These are phyloP conservation scores for Manihot esculenta DNA, from an alignment of 441 rosid genomes.

Conservation along the genomic window DNA sequence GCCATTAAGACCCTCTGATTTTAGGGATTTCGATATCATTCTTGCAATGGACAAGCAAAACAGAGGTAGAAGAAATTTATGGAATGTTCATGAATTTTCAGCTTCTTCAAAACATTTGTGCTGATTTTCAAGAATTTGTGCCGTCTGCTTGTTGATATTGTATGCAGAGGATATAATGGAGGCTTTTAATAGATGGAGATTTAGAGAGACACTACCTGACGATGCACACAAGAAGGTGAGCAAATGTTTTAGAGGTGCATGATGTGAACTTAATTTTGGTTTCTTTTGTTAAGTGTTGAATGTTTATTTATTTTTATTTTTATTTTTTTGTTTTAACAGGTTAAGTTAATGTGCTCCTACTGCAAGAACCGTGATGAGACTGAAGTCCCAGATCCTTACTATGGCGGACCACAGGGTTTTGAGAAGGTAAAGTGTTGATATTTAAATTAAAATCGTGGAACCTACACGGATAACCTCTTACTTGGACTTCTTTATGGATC, in stretches of 20 bases:
- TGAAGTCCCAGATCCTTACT: conserved; percentile 78
- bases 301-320: too few relatives aligned
- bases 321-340: conserved; percentile 53
- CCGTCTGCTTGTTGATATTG: not conserved
- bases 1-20: conserved; percentile 80
- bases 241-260: not conserved
- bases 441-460: conserved; percentile 4
- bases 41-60: conserved; percentile 90
- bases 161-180: conserved; percentile 67
- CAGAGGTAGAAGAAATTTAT: conserved; percentile 43
- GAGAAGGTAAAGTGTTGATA: conserved; percentile 52
- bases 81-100: not conserved
- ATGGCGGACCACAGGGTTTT: conserved; percentile 74
- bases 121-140: not conserved
- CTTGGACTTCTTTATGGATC: not conserved
- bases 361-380: conserved; percentile 68
- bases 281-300: conserved; percentile 4
- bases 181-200: conserved; percentile 78
- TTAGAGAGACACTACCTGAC: conserved; percentile 56
- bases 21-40: conserved; percentile 72
- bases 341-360: conserved; percentile 68
- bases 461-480: not conserved
- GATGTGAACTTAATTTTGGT: not conserved
- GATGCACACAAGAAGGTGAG: conserved; percentile 80
- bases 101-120: not conserved